Evolutionary conservation across 2,329 filamentous ascomycete genomes (phyloP).

Genomic region (Diaporthe batatas): DNA sequence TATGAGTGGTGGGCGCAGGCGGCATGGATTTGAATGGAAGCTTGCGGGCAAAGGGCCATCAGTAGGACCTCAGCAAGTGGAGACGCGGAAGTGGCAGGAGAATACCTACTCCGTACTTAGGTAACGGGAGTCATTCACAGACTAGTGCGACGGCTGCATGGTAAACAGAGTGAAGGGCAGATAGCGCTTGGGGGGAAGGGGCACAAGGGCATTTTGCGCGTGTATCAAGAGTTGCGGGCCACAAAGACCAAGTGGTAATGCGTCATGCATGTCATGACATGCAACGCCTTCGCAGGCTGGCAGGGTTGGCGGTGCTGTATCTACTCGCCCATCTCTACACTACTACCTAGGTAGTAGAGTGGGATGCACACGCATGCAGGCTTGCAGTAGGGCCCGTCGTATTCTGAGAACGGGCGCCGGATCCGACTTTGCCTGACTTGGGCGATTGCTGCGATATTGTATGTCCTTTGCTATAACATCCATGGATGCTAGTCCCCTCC

Average conservation of each 20-base stretch:
- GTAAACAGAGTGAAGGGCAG: not conserved
- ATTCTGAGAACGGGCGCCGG: slow-evolving; percentile 32
- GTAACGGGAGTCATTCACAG: not conserved
- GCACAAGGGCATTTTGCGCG: not conserved
- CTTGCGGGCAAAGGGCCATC: not conserved
- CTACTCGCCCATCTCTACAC: too few species aligned
- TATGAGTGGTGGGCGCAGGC: not conserved
- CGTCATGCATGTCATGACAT: slow-evolving; percentile 32
- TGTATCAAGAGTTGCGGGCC: not conserved
- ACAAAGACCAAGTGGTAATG: slow-evolving; percentile 12
- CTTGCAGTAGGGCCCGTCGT: slow-evolving; percentile 40
- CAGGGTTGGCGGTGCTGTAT: not conserved
- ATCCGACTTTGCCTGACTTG: not conserved
- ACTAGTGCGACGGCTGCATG: slow-evolving; percentile 27
- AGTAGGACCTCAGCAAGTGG: not conserved
- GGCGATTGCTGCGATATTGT: not conserved
- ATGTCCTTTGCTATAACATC: not conserved
- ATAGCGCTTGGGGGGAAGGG: too few species aligned
- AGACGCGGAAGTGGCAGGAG: not conserved
- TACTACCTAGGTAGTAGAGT: too few species aligned
- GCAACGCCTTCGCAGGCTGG: not conserved
- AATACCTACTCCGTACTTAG: too few species aligned
- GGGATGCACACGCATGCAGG: slow-evolving; percentile 30
- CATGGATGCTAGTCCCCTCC: not conserved
- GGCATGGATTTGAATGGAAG: not conserved